Percentiles rank a stretch among this genome's conserved stretches.
These are phyloP conservation scores for Pholiota microspora DNA, from an alignment of 768 basidiomycete genomes.

Conservation along the genomic window DNA sequence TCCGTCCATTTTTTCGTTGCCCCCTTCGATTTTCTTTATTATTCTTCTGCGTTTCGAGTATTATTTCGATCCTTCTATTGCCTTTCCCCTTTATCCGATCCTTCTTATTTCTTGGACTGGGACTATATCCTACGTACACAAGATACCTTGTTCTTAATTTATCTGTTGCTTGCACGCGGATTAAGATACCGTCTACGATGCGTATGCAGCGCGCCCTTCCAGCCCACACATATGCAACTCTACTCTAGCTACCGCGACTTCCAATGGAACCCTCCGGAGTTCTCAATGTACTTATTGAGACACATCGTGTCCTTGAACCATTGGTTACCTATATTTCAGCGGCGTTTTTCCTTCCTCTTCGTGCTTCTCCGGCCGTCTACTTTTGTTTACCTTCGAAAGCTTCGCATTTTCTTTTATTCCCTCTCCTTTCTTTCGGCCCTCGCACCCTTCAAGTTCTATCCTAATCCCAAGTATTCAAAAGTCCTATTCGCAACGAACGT, in stretches of 20 bases:
- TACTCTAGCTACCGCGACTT: too few species aligned
- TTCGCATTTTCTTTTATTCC: too few species aligned
- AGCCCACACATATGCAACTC: background rate
- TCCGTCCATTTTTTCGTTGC: background rate
- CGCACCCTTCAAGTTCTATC: too few species aligned
- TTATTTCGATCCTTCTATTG: background rate
- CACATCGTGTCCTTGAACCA: too few species aligned
- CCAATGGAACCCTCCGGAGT: too few species aligned
- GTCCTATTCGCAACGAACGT: too few species aligned
- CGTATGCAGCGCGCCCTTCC: too few species aligned
- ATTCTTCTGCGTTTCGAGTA: background rate
- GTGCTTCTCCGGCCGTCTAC: too few species aligned
- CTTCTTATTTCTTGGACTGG: constrained; percentile 8
- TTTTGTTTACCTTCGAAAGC: background rate
- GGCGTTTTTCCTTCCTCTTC: too few species aligned
- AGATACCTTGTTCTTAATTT: background rate
- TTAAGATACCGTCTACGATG: background rate
- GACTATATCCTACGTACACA: constrained; percentile 2
- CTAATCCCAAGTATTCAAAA: too few species aligned
- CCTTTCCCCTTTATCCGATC: background rate
- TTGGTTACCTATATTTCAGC: too few species aligned
- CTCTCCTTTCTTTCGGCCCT: background rate
- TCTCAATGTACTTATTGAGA: too few species aligned
- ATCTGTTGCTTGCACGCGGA: background rate
- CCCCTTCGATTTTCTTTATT: background rate